Base-by-base conservation (phyloP, 2,329 filamentous ascomycete species). In the Parafenestella ontariensis region DNA sequence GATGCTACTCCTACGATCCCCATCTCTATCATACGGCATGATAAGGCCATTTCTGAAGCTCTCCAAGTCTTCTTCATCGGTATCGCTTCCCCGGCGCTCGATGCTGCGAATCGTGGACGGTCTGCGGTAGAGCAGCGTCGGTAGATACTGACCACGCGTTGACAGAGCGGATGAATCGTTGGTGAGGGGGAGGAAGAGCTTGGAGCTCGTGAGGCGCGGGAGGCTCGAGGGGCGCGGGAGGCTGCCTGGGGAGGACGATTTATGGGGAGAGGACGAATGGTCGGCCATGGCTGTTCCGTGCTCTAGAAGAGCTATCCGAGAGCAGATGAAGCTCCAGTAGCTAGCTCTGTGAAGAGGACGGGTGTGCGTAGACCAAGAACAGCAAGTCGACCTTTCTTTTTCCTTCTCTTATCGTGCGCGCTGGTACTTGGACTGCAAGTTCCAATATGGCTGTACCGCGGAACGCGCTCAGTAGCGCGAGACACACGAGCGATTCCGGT, bases 111-210 rank as follows among this genome's bases (percentile, higher is more conserved):
- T 53, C 3, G 70, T 71, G 2, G 69, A 72, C 1, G 70, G 69
- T 5, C 71, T 69, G 23, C 71, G 68, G 36, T 65, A 55, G 31
- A 73, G 59, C 1, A 77, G 54, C n/a, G 61, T 62, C 4, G 78
- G 77, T 7, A 81, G 68, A 42, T 77, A 70, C 45, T 79, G 77
- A 2, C 78, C 78, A n/a, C 79, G 76, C 24, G 78, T 78, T 1
- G 78, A 77, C 5, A 81, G 64, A 2, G 73, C 60, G 34, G 50
- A 63, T 3, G 68, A 51, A 8, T 79, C 78, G 26, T 73, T 70
- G 21, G 71, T 70, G 5, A 79, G 67, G 8, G 78, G 77, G 7
- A 80, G 72, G 56, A 79, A 81, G 54, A 72, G 70, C 49, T 74
- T 77, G 33, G 73, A 61, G 51, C 63, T 71, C 7, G 69, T 58